Percentiles rank a stretch among this genome's conserved stretches.
These are phyloP conservation scores for Stylosanthes scabra DNA, from an alignment of 331 rosid species.

Conservation along the genomic window DNA sequence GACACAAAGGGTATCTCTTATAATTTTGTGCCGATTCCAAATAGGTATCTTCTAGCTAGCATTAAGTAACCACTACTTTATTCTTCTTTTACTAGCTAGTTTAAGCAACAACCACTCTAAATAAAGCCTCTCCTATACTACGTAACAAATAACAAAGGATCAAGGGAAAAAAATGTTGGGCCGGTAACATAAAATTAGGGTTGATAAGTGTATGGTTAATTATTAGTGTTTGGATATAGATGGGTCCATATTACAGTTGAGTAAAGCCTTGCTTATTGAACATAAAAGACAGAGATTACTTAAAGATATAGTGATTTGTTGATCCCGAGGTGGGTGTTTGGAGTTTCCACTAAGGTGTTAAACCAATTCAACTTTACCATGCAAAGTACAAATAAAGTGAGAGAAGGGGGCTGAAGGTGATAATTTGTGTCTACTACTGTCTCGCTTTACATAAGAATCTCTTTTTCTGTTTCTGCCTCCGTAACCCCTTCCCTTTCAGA, in stretches of 20 bases:
- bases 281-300: constrained; percentile 27
- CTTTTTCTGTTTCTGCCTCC: not conserved
- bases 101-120: not conserved
- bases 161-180: constrained; percentile 7
- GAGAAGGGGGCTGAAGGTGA: not conserved
- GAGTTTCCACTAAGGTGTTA: constrained; percentile 27
- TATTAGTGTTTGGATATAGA: not conserved
- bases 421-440: not conserved
- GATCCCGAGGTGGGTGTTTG: constrained; percentile 55
- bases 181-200: not conserved
- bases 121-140: not conserved
- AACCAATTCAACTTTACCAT: constrained; percentile 32
- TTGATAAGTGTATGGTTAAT: too few relatives aligned
- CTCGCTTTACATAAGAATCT: not conserved
- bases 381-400: constrained; percentile 38
- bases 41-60: not conserved
- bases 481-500: not conserved
- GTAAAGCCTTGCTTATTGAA: not conserved
- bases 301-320: not conserved
- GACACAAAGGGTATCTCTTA: not conserved
- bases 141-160: constrained; percentile 1
- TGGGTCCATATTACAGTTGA: constrained; percentile 40
- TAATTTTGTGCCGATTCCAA: too few relatives aligned
- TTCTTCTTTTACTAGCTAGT: not conserved
- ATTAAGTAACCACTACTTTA: too few relatives aligned